Base-by-base conservation (phyloP, 2,329 filamentous ascomycete genomes). In the Pseudogymnoascus sp. region DNA sequence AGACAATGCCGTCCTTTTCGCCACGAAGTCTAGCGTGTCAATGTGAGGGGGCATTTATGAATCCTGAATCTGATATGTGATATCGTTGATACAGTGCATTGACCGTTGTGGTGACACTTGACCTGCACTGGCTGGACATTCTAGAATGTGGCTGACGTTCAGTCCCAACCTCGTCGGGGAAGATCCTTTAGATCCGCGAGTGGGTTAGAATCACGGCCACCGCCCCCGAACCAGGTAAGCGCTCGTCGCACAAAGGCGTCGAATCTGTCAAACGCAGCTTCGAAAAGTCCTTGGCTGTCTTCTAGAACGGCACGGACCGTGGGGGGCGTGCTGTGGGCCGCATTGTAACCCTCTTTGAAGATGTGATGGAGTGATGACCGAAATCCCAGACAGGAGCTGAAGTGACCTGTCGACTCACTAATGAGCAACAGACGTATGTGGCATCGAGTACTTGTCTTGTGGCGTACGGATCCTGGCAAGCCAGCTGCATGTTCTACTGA, bases 291-390 rank as follows among this genome's bases (percentile, higher is more conserved):
- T 54, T 54, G 47, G 28, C 9, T 54, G 47, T 54, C 25, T 32
- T 34, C 28, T 54, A 20, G 28, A 54, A 54, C 47, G 47, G 47
- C 47, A 54, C 47, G 47, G 47, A 54, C 47, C 47, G 28, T 54
- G 12, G 16, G 47, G 47, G 28, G 28, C n/a, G 32, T 54, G 6
- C 16, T 54, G 47, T 32, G 47, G n/a, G 47, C 11, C 14, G 28
- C 11, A 54, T 54, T 14, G 28, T 20, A 32, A 14, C 9, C 16
- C 43, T 2, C 28, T 32, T 20, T 54, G 47, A 54, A 54, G 47
- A 54, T 54, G 28, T 54, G 47, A 54, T 32, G 32, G n/a, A 54
- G 47, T 32, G 25, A 54, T 5, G 25, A n/a, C 5, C n/a, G 28
- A 54, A 32, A 16, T 18, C 5, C 18, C n/a, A 54, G 47, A 32